Conservation (phyloP, 352 stramenopile species). For the Pythium rishiriense region DNA sequence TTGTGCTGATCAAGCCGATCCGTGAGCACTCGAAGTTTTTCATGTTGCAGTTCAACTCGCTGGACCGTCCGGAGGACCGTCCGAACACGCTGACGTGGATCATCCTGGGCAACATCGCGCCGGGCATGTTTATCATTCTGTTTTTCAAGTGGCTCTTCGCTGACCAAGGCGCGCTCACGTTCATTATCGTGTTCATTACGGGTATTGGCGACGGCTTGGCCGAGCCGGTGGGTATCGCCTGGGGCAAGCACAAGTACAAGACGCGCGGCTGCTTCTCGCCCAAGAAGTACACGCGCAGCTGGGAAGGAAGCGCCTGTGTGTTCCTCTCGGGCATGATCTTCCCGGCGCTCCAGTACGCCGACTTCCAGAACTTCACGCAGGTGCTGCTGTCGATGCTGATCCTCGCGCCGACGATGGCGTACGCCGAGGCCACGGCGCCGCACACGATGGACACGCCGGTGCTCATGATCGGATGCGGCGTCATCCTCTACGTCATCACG, state of each 20-base stretch:
- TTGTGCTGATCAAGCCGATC: conserved; percentile 83
- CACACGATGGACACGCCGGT: conserved; percentile 87
- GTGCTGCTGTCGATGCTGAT: conserved; percentile 77
- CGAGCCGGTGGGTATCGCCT: conserved; percentile 76
- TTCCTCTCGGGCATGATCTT: conserved; percentile 80
- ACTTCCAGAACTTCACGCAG: conserved; percentile 81
- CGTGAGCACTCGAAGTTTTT: conserved; percentile 79
- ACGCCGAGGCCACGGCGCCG: conserved; percentile 77
- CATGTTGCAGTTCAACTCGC: conserved; percentile 89
- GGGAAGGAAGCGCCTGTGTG: conserved; percentile 73
- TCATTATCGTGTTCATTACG: conserved; percentile 69
- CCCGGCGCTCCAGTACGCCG: conserved; percentile 69
- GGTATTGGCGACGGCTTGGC: conserved; percentile 76
- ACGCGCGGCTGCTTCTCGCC: conserved; percentile 76
- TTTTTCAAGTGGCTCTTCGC: conserved; percentile 87
- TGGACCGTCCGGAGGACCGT: conserved; percentile 81
- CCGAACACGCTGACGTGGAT: conserved; percentile 50
- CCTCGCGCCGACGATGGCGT: conserved; percentile 78
- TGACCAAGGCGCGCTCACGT: conserved; percentile 35
- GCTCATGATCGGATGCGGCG: conserved; percentile 77
- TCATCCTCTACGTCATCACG: conserved; percentile 74
- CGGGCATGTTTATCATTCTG: conserved; percentile 72
- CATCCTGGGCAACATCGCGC: conserved; percentile 51
- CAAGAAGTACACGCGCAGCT: conserved; percentile 79
- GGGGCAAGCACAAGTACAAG: conserved; percentile 86